A percentile compares a stretch with the other conserved stretches of the same genome.
Conservation (phyloP, 345 rosid species). For the Corchorus capsularis region DNA sequence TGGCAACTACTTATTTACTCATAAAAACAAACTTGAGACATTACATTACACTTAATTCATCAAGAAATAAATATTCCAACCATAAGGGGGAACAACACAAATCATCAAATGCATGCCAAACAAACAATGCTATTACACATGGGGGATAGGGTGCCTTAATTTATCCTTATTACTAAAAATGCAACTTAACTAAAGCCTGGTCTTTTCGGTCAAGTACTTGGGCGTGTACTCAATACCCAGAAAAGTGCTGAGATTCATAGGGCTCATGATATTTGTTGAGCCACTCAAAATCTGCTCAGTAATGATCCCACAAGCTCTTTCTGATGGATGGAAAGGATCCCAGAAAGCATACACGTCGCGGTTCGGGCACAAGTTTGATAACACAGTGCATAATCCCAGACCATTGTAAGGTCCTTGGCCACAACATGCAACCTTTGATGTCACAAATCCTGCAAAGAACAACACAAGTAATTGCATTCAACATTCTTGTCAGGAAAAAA, state of each 20-base stretch:
- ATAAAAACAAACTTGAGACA: background rate
- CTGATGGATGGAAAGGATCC: conserved; percentile 89
- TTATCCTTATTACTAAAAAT: background rate
- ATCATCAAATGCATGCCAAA: background rate
- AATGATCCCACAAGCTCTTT: conserved; percentile 68
- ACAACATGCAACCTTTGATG: conserved; percentile 84
- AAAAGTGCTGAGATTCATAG: conserved; percentile 90
- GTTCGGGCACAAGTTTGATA: conserved; percentile 76
- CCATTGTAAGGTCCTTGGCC: conserved; percentile 96
- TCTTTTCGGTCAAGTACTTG: conserved; percentile 15
- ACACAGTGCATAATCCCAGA: conserved; percentile 69
- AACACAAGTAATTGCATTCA: background rate
- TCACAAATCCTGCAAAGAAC: conserved; percentile 58
- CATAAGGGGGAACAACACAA: background rate
- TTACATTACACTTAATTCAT: background rate
- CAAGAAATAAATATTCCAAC: background rate
- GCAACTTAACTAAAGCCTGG: conserved; percentile 23
- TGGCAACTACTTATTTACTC: background rate
- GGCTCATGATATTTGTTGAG: conserved; percentile 54
- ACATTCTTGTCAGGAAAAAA: too few relatives aligned
- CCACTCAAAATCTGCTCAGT: conserved; percentile 56
- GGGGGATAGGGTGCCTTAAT: background rate
- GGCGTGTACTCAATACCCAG: conserved; percentile 42
- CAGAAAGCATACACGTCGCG: conserved; percentile 71
- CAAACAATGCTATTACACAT: background rate